Conservation (phyloP, 768 basidiomycete genomes). For the Amanita molliuscula region DNA sequence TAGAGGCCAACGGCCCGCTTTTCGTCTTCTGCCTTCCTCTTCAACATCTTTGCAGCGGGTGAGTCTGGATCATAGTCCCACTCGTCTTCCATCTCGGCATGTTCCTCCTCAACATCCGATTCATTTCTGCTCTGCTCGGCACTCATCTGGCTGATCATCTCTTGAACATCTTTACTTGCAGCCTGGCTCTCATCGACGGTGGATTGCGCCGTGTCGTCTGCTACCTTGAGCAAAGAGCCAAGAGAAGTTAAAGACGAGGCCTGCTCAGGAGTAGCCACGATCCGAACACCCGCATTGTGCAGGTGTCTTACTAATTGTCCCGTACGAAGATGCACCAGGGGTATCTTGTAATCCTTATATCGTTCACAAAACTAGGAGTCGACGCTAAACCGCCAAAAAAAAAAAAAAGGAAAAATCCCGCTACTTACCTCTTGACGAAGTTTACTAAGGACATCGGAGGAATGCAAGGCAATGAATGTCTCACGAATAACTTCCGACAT, state of each 20-base stretch:
- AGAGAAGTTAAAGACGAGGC: constrained; percentile 23
- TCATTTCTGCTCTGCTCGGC: constrained; percentile 8
- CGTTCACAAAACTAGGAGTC: constrained; percentile 56
- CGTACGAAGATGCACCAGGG: constrained; percentile 36
- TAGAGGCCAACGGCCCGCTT: constrained; percentile 17
- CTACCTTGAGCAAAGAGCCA: constrained; percentile 23
- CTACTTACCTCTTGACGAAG: constrained; percentile 62
- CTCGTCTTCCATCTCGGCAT: constrained; percentile 7
- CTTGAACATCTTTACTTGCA: constrained; percentile 6
- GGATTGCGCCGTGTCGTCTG: constrained; percentile 26
- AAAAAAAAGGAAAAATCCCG: too few relatives aligned
- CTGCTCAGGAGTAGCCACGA: constrained; percentile 30
- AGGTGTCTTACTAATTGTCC: constrained; percentile 29
- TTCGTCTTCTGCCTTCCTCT: constrained; percentile 16
- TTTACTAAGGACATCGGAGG: constrained; percentile 68
- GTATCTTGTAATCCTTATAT: constrained; percentile 64
- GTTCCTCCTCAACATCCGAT: constrained; percentile 9
- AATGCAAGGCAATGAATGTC: constrained; percentile 88
- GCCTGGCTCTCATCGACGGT: constrained; percentile 19
- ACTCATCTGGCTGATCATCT: constrained; percentile 10
- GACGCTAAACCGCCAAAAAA: not conserved
- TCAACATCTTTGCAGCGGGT: constrained; percentile 1
- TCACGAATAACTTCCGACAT: constrained; percentile 89
- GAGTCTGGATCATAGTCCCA: constrained; percentile 7
- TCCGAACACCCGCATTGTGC: constrained; percentile 30